phyloP scores from a whole-genome alignment of 306 rosid genomes.

The Dalbergia oliveri region DNA sequence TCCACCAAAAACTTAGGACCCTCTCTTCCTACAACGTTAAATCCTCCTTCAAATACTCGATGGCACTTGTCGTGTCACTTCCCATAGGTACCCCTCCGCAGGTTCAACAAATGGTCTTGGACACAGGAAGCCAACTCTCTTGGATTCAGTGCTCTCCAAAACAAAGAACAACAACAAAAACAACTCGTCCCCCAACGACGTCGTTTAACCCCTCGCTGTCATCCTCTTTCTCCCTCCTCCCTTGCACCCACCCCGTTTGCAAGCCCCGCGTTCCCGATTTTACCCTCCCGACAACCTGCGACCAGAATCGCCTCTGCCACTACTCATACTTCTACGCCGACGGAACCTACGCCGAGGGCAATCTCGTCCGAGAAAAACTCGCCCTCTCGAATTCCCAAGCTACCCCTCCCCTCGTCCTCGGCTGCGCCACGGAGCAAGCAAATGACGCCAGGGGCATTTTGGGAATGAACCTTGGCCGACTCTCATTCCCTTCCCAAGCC shows the following conservation, averaged over 20 bases:
- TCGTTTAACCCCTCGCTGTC: conserved; percentile 86
- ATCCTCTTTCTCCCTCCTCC: conserved; percentile 78
- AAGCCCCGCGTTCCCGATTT: conserved; percentile 90
- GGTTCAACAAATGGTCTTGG: conserved; percentile 78
- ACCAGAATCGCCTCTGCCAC: conserved; percentile 90
- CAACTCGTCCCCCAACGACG: conserved; percentile 49
- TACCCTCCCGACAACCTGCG: conserved; percentile 88
- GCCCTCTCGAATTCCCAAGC: conserved; percentile 60
- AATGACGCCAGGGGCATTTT: conserved; percentile 78
- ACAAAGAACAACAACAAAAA: conserved; percentile 42
- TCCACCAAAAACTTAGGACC: conserved; percentile 13
- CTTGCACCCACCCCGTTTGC: conserved; percentile 83
- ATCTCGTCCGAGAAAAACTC: conserved; percentile 82
- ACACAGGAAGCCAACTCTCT: conserved; percentile 97
- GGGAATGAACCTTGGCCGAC: conserved; percentile 85
- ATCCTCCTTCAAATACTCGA: conserved; percentile 70
- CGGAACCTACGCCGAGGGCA: conserved; percentile 92
- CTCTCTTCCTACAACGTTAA: conserved; percentile 54
- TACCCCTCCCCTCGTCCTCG: conserved; percentile 84
- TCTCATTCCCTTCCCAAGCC: conserved; percentile 79
- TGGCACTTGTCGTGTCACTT: conserved; percentile 75
- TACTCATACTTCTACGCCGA: conserved; percentile 94
- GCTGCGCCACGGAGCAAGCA: conserved; percentile 67
- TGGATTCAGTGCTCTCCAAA: conserved; percentile 75
- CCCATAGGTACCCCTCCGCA: conserved; percentile 97